Base-by-base conservation (phyloP, 768 basidiomycete genomes). In the Baorangia bicolor region DNA sequence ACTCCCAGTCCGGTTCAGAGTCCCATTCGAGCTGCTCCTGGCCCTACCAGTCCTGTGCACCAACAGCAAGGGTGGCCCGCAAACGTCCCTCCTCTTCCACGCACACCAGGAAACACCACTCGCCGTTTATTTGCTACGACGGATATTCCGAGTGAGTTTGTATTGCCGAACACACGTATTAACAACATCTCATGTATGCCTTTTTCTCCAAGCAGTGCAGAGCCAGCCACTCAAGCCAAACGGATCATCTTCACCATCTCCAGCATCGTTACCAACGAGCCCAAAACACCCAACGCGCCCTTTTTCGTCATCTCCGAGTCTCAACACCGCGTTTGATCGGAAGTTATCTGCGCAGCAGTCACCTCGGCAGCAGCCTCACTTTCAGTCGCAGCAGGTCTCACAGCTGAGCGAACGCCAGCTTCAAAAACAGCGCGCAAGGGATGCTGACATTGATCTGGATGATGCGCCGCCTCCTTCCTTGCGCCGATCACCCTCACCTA, bases 391-490 rank as follows among this genome's bases (percentile, higher is more conserved):
- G 31, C 66, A 47, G 51, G 42, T 43, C 46, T 57, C 50, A 33
- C 63, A 57, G 47, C 52, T 60, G 41, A 71, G 58, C 41, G 65
- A 63, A 47, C 65, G 65, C 28, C 69, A 71, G 44, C 50, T 59
- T 39, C 54, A 65, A 37, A 67, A 66, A 49, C 69, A 60, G 49
- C 65, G 61, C 49, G 61, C 53, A 14, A 49, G 57, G 34, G 51
- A 61, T 40, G 7, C 28, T 12, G 57, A 69, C 39, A 64, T 78
- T n/a, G 69, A 71, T 61, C 60, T 78, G 13, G 77, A 78, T 55
- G 77, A 78, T 64, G 73, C 75, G 33, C 77, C 77, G 27, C 77
- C 77, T 4, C 75, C 70, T 21, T 78, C 77, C 4, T 57, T 77
- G 30, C 73, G 75, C 42, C 69, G 74, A 25, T 73, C 75, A 3